Evolutionary conservation across 2,329 filamentous ascomycete species (phyloP), one percentile per base, ranked within the genome.

Genomic region (Septoria petroselini): DNA sequence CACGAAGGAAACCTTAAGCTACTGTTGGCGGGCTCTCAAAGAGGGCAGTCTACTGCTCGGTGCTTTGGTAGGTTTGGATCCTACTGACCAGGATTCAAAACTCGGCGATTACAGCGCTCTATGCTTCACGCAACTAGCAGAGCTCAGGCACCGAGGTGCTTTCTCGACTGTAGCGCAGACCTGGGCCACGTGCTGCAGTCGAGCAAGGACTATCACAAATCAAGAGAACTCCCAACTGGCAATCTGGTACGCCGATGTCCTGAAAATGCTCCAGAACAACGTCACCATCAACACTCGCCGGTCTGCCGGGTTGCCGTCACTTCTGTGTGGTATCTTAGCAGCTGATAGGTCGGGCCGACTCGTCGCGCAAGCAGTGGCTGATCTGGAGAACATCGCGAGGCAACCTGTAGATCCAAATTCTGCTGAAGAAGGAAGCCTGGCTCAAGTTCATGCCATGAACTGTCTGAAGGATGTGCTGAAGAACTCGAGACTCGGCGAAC

Each of bases 361-460:
- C 0, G 86, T 93, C 46, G 71, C 80, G 23, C 72, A 78, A 30
- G 81, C 85, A 1, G 83, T 94, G 65, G 64, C 67, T 4, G 80
- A 82, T 27, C 74, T 90, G 3, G 78, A 81, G 52, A 65, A 69
- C 3, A 82, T 88, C 45, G 81, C 83, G 4, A 69, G 60, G 3
- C 53, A 59, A 34, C 41, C 53, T 0, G 59, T 66, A 7, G 56
- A 62, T 27, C 31, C 55, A 2, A 40, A 31, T 6, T 52, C 47
- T 8, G 74, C 18, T 68, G 71, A 74, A 53, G 73, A 79, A 41
- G 71, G 77, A 23, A 76, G 86, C 33, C 72, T 97, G 3, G 86
- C 90, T 0, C 91, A 98, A 68, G 93, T 98, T 0, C 93, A 98
- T 68, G 90, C 93, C 0, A 79, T 95, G 65, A 98, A 98, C 66